Conservation (phyloP, 2,329 filamentous ascomycete species). For the Phaeomoniella chlamydospora region DNA sequence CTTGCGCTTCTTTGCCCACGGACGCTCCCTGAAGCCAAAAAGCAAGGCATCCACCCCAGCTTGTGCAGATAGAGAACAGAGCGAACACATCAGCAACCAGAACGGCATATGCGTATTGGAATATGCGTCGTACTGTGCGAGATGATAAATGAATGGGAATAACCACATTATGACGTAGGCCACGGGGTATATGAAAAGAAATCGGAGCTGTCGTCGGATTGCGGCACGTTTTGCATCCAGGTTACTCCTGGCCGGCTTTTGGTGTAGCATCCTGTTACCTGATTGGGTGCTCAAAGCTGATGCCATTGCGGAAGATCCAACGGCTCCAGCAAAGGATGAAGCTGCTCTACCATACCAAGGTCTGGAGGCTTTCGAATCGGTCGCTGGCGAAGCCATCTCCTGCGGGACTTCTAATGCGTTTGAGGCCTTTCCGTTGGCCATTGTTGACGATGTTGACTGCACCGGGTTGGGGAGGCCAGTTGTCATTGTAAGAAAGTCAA, state of each 20-base stretch:
- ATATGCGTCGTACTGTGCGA: conserved; percentile 41
- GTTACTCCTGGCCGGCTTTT: not conserved
- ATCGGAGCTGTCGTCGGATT: conserved; percentile 53
- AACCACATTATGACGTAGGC: conserved; percentile 62
- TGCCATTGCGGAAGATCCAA: not conserved
- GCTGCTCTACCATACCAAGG: not conserved
- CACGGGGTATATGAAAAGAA: conserved; percentile 62
- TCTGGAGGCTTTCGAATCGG: not conserved
- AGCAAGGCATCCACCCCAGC: conserved; percentile 54
- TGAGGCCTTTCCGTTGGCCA: not conserved
- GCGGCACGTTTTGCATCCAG: conserved; percentile 32
- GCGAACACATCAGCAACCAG: conserved; percentile 37
- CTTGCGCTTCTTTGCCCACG: conserved; percentile 36
- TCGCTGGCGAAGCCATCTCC: not conserved
- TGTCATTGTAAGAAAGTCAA: not conserved
- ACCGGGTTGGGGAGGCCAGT: not conserved
- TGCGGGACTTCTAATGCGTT: not conserved
- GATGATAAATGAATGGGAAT: conserved; percentile 53
- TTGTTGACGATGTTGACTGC: not conserved
- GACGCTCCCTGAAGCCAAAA: conserved; percentile 56
- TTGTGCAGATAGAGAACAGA: conserved; percentile 48
- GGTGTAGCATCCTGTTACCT: not conserved
- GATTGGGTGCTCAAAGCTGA: not conserved
- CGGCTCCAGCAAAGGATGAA: not conserved
- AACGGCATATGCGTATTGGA: conserved; percentile 39